Base-by-base conservation (phyloP, 805 yeast genomes). In the Candida xyloterini region DNA sequence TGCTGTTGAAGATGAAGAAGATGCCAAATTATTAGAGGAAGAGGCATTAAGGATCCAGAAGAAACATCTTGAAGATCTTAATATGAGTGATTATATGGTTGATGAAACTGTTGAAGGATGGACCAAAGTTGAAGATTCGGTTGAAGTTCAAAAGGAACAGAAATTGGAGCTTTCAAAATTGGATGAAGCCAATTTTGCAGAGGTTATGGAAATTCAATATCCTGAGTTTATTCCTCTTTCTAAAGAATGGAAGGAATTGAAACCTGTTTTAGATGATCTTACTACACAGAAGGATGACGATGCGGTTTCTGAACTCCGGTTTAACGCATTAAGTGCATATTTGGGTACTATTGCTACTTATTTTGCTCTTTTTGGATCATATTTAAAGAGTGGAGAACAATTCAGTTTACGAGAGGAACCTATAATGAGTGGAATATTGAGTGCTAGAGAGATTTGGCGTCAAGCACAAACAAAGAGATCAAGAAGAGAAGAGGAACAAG, bases 11-110 rank as follows among this genome's bases (percentile, higher is more conserved):
- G 95, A 85, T 48, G 91, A 82, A 23, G 95, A 79, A 38, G 81
- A 79, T 23, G 84, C 87, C 5, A 80, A 78, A 46, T 80, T 77
- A 46, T 81, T 89, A 64, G 93, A 91, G 42, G 80, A 78, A 52
- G 97, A 93, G 63, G 98, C 98, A 0, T 56, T 86, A 34, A 79
- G 88, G 56, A 79, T 87, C 50, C 97, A 90, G 64, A 84, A 84
- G 66, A 73, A 76, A 50, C 89, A 89, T 59, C 64, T 87, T 43
- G 78, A 78, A 49, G 95, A 84, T 31, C 68, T 90, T 51, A 77
- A 79, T 33, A 80, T 84, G 74, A 85, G 73, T 20, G 93, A 84
- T 59, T 81, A 73, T 57, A 65, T 82, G 51, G 93, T 87, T 47
- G 95, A 87, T 42, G 90, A 81, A 41, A 75, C 79, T 62, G 71